Evolutionary conservation across 1,139 yeast genomes (phyloP), one percentile per base, ranked within the genome.

Genomic region (Pneumocystis jirovecii): DNA sequence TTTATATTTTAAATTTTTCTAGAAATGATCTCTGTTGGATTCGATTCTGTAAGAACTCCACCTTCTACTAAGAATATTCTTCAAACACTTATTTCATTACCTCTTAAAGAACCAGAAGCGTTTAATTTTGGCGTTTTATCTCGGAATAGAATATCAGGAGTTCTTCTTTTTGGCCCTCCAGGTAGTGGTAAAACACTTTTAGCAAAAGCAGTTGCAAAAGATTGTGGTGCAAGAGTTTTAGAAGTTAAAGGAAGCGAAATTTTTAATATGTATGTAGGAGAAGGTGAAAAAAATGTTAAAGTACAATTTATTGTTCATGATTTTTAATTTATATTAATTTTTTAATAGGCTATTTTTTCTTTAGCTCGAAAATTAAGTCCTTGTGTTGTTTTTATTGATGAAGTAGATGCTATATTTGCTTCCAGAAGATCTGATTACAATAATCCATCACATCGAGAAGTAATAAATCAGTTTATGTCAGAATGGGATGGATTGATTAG

Each of bases 401-500:
- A 91, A 79, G 84, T 91, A 76, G 97, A 91, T 78, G 89, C 65
- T 84, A 89, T 64, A 76, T 77, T 66, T 95, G 96, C 73, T 96
- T 91, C 76, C 95, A 97, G 97, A 80, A 97, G 89, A 79, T 97
- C 90, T 71, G 89, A 85, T 76, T 85, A 96, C 61, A 96, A 96
- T 73, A 96, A 96, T 70, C 97, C 96, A 19, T 85, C 91, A 62
- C 97, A 90, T 78, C 86, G 97, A 78, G 97, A 91, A 75, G 91
- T 91, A 70, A 97, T 93, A 67, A 91, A 91, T 79, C 97, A 91
- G 80, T 84, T 91, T 75, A 84, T 91, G 77, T 90, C 97, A 17
- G 97, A 91, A 79, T 91, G 93, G 97, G 97, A 91, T 78, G 98
- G 98, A 83, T 89, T 93, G 96, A 90, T 91, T 76, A 96, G 96